Conservation (phyloP, 805 yeast genomes). For the Wickerhamiella musiphila region DNA sequence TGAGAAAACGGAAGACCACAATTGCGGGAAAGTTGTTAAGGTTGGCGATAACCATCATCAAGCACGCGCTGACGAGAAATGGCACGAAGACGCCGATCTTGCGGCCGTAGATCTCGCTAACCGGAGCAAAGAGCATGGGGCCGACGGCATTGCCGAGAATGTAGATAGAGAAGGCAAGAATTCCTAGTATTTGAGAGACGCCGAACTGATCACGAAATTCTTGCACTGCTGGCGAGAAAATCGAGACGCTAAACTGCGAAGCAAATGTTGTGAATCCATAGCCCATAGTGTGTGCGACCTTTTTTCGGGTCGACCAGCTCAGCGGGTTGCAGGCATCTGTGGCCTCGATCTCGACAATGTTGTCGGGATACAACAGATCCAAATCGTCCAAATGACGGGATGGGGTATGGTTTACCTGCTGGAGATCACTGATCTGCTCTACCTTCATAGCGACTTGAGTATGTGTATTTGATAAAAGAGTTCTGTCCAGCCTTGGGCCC, state of each 20-base stretch:
- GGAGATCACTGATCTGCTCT: too few species aligned
- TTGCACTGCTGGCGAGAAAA: slow-evolving; percentile 34
- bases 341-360: not conserved
- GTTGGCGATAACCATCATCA: slow-evolving; percentile 21
- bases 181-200: slow-evolving; percentile 29
- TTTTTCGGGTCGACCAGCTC: slow-evolving; percentile 34
- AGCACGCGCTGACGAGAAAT: slow-evolving; percentile 30
- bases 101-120: slow-evolving; percentile 41
- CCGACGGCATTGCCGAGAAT: slow-evolving; percentile 47
- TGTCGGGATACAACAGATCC: not conserved
- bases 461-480: too few species aligned
- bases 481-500: too few species aligned
- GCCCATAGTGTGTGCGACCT: slow-evolving; percentile 25
- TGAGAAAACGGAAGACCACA: slow-evolving; percentile 32
- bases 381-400: not conserved
- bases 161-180: slow-evolving; percentile 35
- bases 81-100: slow-evolving; percentile 33
- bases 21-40: slow-evolving; percentile 30
- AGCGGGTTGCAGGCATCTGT: slow-evolving; percentile 24
- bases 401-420: too few species aligned
- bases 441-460: too few species aligned
- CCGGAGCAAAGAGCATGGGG: slow-evolving; percentile 40
- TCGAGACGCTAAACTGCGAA: slow-evolving; percentile 36
- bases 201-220: slow-evolving; percentile 30
- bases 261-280: slow-evolving; percentile 31